Evolutionary conservation across 352 stramenopile genomes (phyloP).

Genomic region (Hyaloperonospora brassicae): DNA sequence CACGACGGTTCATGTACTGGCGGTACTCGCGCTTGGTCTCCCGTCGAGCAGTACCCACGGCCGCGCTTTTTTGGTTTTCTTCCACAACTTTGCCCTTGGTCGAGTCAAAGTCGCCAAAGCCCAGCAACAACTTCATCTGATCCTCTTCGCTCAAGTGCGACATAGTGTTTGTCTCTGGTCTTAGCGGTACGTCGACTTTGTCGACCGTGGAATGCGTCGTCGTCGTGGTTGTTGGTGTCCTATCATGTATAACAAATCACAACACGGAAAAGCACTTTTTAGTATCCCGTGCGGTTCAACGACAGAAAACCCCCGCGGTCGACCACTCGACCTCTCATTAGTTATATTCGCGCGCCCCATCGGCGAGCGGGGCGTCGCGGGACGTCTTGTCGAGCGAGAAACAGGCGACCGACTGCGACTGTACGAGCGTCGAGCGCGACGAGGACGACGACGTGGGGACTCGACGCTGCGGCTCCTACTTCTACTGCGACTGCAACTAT

Average conservation of each 20-base stretch:
- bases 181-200: constrained; percentile 33
- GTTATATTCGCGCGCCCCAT: constrained; percentile 1
- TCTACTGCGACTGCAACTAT: constrained; percentile 22
- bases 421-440: constrained; percentile 15
- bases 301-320: neutral
- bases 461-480: constrained; percentile 9
- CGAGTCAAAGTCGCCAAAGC: constrained; percentile 74
- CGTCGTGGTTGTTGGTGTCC: too few species aligned
- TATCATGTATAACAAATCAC: neutral
- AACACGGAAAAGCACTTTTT: too few species aligned
- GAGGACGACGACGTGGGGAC: constrained; percentile 2
- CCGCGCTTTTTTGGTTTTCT: constrained; percentile 84
- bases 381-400: neutral
- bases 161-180: constrained; percentile 37
- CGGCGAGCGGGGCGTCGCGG: constrained; percentile 11
- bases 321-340: neutral
- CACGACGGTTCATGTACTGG: constrained; percentile 97
- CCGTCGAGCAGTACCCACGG: constrained; percentile 72
- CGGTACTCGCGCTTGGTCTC: constrained; percentile 92
- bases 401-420: constrained; percentile 21
- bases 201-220: neutral
- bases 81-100: constrained; percentile 91
- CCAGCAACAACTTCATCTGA: constrained; percentile 35
- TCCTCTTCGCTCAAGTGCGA: constrained; percentile 35
- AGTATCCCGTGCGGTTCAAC: too few species aligned